Base-by-base conservation (phyloP, 1,284 basidiomycete species). In the Heterobasidion parviporum region DNA sequence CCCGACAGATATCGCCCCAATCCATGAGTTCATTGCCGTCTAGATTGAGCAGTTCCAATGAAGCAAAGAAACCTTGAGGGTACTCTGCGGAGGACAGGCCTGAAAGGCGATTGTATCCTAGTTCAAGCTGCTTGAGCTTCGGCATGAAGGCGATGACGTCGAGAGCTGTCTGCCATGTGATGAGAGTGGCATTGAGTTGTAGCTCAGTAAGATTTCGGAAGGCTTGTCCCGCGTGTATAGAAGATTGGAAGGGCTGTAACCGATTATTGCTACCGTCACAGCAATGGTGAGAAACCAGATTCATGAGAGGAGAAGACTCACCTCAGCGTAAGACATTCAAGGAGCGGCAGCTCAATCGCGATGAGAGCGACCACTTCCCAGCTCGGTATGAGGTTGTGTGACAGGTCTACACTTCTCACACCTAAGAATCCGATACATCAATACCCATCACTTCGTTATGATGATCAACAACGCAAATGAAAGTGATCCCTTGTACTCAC, bases 401-500 rank as follows among this genome's bases (percentile, higher is more conserved):
- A 94, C 26, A 99, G 74, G 70, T 98, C 89, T 34, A 99, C 75
- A 16, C 82, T 84, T 8, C 80, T 79, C 32, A 97, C 76, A 63
- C 81, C 94, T 96, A 68, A 47, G 45, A 38, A 36, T 36, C n/a
- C 9, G 52, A 51, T 46, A 36, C 32, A 55, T 12, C 38, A 41
- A 57, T 55, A 10, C 33, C 34, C n/a, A 32, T 26, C 50, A 18
- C 33, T 26, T 41, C 38, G 12, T n/a, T 41, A n/a, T n/a, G n/a
- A 41, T 41, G 38, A 12, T 41, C 38, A 12, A 12, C n/a, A 12
- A 41, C n/a, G n/a, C 38, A 41, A 41, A 41, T n/a, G 10, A 41
- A n/a, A 41, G 38, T n/a, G 38, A 41, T n/a, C 26, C 26, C 26
- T 26, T 26, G 26, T 26, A 72, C 83, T 77, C 67, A 91, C 89